Base-by-base conservation (phyloP, 768 basidiomycete genomes). In the Gloeopeniophorella convolvens region DNA sequence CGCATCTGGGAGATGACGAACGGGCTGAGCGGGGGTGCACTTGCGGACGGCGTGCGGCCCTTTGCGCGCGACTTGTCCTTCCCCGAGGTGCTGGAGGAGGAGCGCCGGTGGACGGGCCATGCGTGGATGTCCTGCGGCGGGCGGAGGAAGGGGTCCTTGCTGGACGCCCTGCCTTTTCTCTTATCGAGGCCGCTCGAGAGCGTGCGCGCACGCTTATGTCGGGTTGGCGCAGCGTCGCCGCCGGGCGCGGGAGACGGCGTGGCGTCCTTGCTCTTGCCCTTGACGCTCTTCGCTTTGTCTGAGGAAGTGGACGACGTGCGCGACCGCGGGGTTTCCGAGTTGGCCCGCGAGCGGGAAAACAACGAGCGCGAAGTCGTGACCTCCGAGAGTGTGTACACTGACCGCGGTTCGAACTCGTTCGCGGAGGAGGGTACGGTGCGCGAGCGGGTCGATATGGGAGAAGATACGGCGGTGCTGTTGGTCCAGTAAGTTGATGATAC, bases 401-500 rank as follows among this genome's bases (percentile, higher is more conserved):
- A 24, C 10, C 13, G n/a, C 2, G 21, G 20, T 15, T 23, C 27
- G 21, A 10, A 5, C 5, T 9, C n/a, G 3, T 13, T 12, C n/a
- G 7, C n/a, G 11, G 7, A 30, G 12, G 16, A 16, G 11, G 30
- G 27, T 5, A 23, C 23, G 27, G 43, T n/a, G 18, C 5, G 28
- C 3, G 15, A 16, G 20, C 18, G 40, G 9, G 34, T 41, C 11
- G 13, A 16, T 15, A 27, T 23, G 2, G 37, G 13, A 3, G 6
- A 39, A 10, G 48, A 46, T 21, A 32, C 41, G 24, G 43, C 21
- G 11, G 31, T 16, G 36, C 46, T n/a, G 46, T 9, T 3, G 0
- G 31, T 16, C 44, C 44, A 45, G 20, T 45, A 45, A 12, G 23
- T 34, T 7, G 44, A 48, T 20, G 46, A 48, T 28, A 36, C 10